These are phyloP conservation scores for Stevia rebaudiana DNA, from an alignment of 140 eudicot genomes.

Conservation along the genomic window DNA sequence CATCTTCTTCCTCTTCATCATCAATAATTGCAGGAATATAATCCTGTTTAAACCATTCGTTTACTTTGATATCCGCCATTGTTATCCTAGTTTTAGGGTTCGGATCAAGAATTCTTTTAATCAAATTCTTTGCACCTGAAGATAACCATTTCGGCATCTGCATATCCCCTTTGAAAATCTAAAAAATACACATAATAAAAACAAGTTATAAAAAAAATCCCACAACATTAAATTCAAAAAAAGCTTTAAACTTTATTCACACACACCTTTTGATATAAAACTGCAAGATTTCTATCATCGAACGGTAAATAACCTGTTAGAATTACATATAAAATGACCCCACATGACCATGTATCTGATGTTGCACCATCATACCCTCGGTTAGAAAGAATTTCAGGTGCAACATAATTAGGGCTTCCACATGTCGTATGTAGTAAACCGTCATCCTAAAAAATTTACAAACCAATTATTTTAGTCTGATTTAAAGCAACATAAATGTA, in stretches of 20 bases:
- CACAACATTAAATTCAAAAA: not conserved
- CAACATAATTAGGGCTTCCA: slow-evolving; percentile 97
- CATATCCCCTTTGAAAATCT: slow-evolving; percentile 79
- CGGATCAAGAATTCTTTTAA: slow-evolving; percentile 86
- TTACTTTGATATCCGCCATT: slow-evolving; percentile 61
- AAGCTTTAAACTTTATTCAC: not conserved
- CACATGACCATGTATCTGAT: slow-evolving; percentile 97
- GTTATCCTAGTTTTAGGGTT: slow-evolving; percentile 73
- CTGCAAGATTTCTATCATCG: slow-evolving; percentile 92
- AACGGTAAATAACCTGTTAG: slow-evolving; percentile 92
- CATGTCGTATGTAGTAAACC: slow-evolving; percentile 92
- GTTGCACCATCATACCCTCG: slow-evolving; percentile 92
- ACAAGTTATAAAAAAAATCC: slow-evolving; percentile 8
- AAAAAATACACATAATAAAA: slow-evolving; percentile 11
- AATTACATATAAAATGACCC: slow-evolving; percentile 75
- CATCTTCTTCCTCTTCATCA: slow-evolving; percentile 54
- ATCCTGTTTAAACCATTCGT: slow-evolving; percentile 73
- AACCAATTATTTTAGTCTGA: not conserved
- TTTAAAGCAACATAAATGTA: not conserved
- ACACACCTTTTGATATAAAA: slow-evolving; percentile 88
- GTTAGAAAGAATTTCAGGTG: slow-evolving; percentile 78
- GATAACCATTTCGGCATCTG: slow-evolving; percentile 86
- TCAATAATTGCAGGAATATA: slow-evolving; percentile 50
- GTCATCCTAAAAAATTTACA: slow-evolving; percentile 52
- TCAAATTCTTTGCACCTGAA: slow-evolving; percentile 58